phyloP scores from a whole-genome alignment of 1,284 basidiomycete genomes.

The Grifola frondosa region DNA sequence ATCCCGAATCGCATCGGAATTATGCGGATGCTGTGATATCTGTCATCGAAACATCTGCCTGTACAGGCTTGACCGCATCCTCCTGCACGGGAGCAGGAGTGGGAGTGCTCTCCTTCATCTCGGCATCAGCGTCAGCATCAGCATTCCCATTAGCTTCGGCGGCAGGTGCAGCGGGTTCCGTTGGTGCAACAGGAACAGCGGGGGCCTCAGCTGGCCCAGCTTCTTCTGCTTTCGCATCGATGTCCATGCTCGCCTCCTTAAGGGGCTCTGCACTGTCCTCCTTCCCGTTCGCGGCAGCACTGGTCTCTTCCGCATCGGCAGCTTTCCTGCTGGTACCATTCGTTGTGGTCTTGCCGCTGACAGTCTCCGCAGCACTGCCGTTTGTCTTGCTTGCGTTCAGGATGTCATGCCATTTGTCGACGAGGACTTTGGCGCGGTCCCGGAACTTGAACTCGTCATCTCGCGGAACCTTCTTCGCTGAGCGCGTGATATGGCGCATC shows the following conservation, averaged over 20 bases:
- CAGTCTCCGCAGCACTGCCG: constrained; percentile 31
- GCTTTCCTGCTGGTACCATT: constrained; percentile 24
- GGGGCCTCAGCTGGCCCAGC: constrained; percentile 19
- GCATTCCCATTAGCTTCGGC: no score
- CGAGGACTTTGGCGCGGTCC: constrained; percentile 70
- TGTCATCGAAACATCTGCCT: no score
- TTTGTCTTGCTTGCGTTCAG: constrained; percentile 50
- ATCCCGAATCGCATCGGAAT: no score
- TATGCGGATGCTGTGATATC: no score
- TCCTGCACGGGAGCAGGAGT: no score
- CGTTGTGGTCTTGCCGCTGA: constrained; percentile 22
- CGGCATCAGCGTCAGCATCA: no score
- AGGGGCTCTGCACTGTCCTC: constrained; percentile 22
- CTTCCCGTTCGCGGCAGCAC: constrained; percentile 22
- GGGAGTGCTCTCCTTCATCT: no score
- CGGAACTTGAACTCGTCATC: constrained; percentile 89
- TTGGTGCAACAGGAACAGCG: constrained; percentile 15
- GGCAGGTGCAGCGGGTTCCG: constrained; percentile 25
- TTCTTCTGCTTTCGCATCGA: constrained; percentile 25
- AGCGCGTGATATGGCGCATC: constrained; percentile 88
- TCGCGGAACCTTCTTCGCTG: constrained; percentile 68
- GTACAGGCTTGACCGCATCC: no score
- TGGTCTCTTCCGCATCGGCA: constrained; percentile 24
- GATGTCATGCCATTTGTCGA: constrained; percentile 74
- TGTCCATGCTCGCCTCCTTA: constrained; percentile 26